These are phyloP conservation scores for Grosmannia serpens DNA, from an alignment of 2,329 filamentous ascomycete genomes.

Conservation along the genomic window DNA sequence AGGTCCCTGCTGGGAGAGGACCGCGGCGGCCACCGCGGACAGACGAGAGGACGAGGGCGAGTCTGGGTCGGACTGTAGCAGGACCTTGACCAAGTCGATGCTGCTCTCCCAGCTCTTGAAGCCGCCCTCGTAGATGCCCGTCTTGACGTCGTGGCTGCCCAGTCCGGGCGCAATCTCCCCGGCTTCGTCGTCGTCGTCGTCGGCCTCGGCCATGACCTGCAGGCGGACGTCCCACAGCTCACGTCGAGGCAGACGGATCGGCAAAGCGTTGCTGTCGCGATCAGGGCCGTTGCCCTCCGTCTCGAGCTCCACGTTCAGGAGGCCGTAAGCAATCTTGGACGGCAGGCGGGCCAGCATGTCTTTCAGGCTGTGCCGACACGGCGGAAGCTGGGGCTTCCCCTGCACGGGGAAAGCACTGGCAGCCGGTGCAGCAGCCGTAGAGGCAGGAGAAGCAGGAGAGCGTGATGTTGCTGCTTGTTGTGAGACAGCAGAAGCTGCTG, in stretches of 20 bases:
- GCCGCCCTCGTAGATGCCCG: slow-evolving; percentile 74
- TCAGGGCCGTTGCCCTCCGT: slow-evolving; percentile 23
- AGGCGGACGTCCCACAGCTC: slow-evolving; percentile 74
- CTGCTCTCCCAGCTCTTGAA: slow-evolving; percentile 89
- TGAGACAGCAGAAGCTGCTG: slow-evolving; percentile 13
- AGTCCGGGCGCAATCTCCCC: slow-evolving; percentile 36
- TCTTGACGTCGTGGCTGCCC: slow-evolving; percentile 62
- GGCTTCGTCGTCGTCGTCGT: slow-evolving; percentile 41
- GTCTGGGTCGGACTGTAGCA: slow-evolving; percentile 28
- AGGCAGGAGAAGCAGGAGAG: slow-evolving; percentile 6
- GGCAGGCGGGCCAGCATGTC: slow-evolving; percentile 49
- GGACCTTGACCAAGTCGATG: slow-evolving; percentile 64
- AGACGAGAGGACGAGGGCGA: slow-evolving; percentile 17
- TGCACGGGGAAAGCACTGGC: slow-evolving; percentile 48
- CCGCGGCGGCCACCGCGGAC: slow-evolving; percentile 2
- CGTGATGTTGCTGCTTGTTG: slow-evolving; percentile 9
- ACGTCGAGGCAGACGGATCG: slow-evolving; percentile 51
- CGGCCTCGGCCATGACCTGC: slow-evolving; percentile 65
- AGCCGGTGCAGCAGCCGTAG: slow-evolving; percentile 15
- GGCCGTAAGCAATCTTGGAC: slow-evolving; percentile 61
- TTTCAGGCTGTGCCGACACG: slow-evolving; percentile 37
- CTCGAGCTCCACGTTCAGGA: slow-evolving; percentile 48
- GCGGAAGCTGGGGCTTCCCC: slow-evolving; percentile 47
- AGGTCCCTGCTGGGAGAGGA: slow-evolving; percentile 19
- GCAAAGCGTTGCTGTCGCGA: slow-evolving; percentile 14